These are phyloP conservation scores for Davidsoniella virescens DNA, from an alignment of 2,329 filamentous ascomycete species.

Conservation along the genomic window DNA sequence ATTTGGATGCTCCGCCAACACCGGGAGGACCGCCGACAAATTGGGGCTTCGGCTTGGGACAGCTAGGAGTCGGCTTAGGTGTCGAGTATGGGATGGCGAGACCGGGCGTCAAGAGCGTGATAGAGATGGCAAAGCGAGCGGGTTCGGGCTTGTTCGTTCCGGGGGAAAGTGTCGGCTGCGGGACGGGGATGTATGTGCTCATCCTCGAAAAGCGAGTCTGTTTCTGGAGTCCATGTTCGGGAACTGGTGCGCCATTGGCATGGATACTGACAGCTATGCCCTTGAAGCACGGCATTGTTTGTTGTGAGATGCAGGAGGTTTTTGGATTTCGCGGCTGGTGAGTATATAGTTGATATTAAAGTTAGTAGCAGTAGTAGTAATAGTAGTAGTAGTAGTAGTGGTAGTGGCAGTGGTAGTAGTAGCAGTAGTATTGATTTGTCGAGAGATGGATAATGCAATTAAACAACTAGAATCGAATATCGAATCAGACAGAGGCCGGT, in stretches of 20 bases:
- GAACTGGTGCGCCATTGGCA: slow-evolving; percentile 59
- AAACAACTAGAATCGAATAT: not conserved
- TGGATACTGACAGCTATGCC: slow-evolving; percentile 97
- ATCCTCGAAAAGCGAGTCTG: slow-evolving; percentile 83
- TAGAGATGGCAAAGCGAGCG: slow-evolving; percentile 94
- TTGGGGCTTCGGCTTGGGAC: slow-evolving; percentile 68
- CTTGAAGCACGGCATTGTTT: slow-evolving; percentile 86
- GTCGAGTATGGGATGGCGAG: slow-evolving; percentile 85
- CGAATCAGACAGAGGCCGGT: not conserved
- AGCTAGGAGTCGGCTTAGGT: slow-evolving; percentile 59
- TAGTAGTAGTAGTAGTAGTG: not conserved
- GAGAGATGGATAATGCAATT: not conserved
- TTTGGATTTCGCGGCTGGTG: not conserved
- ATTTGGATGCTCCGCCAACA: slow-evolving; percentile 30
- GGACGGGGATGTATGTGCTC: slow-evolving; percentile 92
- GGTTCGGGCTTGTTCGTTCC: slow-evolving; percentile 66
- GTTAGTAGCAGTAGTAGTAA: not conserved
- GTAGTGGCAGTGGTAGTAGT: not conserved
- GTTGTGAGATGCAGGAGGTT: slow-evolving; percentile 8
- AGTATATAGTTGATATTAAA: not conserved
- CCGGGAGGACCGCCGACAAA: slow-evolving; percentile 57
- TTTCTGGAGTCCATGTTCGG: slow-evolving; percentile 89
- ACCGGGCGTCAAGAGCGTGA: slow-evolving; percentile 79
- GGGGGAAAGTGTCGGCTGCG: slow-evolving; percentile 54
- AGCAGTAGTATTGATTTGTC: not conserved